These are phyloP conservation scores for Stephanocyclus meneghinianus DNA, from an alignment of 352 stramenopile genomes.

Conservation along the genomic window DNA sequence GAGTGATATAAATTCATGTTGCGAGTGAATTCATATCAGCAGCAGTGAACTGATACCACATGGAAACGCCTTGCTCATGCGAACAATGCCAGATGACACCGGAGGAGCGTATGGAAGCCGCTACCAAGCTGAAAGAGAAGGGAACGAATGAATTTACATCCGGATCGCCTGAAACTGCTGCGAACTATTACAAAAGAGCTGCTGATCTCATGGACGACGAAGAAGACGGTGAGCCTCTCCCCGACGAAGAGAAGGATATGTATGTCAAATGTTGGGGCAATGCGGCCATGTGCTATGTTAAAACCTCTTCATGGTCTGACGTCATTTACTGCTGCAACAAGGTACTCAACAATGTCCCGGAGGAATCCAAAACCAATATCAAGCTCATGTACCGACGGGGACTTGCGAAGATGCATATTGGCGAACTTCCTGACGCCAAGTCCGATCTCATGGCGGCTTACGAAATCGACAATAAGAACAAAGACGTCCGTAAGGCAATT, in stretches of 20 bases:
- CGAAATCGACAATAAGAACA: conserved; percentile 84
- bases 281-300: conserved; percentile 92
- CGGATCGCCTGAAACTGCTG: conserved; percentile 64
- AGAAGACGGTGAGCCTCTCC: conserved; percentile 84
- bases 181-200: conserved; percentile 72
- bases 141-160: conserved; percentile 91
- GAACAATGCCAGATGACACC: conserved; percentile 46
- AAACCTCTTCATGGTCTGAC: conserved; percentile 88
- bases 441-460: conserved; percentile 83
- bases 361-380: conserved; percentile 79
- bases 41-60: neutral
- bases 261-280: conserved; percentile 85
- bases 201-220: conserved; percentile 74
- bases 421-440: conserved; percentile 85
- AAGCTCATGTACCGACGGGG: conserved; percentile 87
- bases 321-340: conserved; percentile 72
- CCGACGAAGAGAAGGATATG: conserved; percentile 87
- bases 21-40: neutral
- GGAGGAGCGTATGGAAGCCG: conserved; percentile 83
- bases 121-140: conserved; percentile 87
- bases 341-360: conserved; percentile 71
- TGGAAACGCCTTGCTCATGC: neutral
- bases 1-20: neutral
- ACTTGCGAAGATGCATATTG: conserved; percentile 79
- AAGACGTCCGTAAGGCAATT: conserved; percentile 79